These are phyloP conservation scores for Citrus australasica DNA, from an alignment of 345 rosid genomes.

Conservation along the genomic window DNA sequence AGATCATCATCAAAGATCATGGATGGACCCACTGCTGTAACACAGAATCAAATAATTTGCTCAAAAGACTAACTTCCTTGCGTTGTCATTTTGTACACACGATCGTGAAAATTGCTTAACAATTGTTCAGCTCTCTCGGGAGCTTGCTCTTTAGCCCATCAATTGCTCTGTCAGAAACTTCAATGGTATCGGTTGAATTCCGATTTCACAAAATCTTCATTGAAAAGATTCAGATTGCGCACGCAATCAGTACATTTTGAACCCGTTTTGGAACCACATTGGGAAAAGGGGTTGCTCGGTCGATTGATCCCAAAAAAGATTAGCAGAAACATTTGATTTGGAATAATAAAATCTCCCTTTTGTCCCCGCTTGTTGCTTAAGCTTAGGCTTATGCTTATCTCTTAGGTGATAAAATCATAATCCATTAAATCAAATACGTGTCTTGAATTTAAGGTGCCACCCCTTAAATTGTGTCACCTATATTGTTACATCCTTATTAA, in stretches of 20 bases:
- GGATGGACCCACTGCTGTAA: neutral
- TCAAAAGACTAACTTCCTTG: neutral
- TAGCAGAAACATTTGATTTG: too few relatives aligned
- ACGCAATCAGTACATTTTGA: neutral
- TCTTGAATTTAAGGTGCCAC: neutral
- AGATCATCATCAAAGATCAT: neutral
- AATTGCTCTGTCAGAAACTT: neutral
- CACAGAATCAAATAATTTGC: neutral
- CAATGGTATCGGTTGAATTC: neutral
- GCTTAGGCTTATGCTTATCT: neutral
- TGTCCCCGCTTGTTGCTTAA: neutral
- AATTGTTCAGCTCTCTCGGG: neutral
- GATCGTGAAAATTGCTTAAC: neutral
- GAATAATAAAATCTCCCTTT: neutral
- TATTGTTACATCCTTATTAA: neutral
- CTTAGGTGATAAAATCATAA: neutral
- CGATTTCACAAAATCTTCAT: conserved; percentile 9
- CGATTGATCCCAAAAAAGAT: too few relatives aligned
- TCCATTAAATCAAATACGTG: neutral
- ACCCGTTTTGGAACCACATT: neutral
- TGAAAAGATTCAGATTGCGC: neutral
- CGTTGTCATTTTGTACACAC: neutral
- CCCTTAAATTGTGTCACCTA: conserved; percentile 2
- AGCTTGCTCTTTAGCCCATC: neutral
- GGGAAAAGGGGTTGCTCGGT: too few relatives aligned